Percentiles rank a stretch among this genome's conserved stretches.
These are phyloP conservation scores for Ulmus americana DNA, from an alignment of 331 rosid species.

Conservation along the genomic window DNA sequence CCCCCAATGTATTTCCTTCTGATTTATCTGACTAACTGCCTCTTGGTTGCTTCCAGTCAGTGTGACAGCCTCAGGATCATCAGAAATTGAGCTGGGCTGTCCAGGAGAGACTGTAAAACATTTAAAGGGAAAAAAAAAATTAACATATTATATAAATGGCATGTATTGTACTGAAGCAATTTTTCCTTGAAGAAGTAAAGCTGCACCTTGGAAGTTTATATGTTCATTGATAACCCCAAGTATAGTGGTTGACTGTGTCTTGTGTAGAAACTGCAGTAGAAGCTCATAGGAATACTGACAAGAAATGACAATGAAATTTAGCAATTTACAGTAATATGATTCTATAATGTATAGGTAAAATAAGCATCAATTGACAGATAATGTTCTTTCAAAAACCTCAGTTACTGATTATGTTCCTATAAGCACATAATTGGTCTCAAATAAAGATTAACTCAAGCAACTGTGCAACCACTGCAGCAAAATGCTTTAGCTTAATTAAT, in stretches of 20 bases:
- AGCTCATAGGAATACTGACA: conserved; percentile 87
- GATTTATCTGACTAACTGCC: conserved; percentile 69
- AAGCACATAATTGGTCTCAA: too few relatives aligned
- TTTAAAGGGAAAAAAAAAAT: neutral
- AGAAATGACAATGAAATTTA: conserved; percentile 11
- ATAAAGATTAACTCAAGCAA: neutral
- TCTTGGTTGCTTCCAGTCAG: conserved; percentile 81
- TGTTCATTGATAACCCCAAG: conserved; percentile 91
- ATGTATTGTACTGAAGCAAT: conserved; percentile 1
- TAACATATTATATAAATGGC: neutral
- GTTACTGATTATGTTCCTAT: too few relatives aligned
- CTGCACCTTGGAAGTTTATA: conserved; percentile 80
- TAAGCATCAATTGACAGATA: too few relatives aligned
- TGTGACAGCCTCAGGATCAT: conserved; percentile 81
- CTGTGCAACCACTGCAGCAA: neutral
- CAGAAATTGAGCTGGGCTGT: conserved; percentile 73
- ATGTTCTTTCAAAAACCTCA: too few relatives aligned
- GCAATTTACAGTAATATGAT: neutral
- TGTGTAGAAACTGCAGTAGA: conserved; percentile 80
- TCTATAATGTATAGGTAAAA: neutral
- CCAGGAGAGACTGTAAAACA: conserved; percentile 70
- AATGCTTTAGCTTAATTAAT: neutral
- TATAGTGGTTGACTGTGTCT: conserved; percentile 63
- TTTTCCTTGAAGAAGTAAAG: conserved; percentile 13
- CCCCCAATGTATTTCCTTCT: conserved; percentile 95